Evolutionary conservation across 306 rosid genomes (phyloP), one percentile per base, ranked within the genome.

Genomic region (Sicyos baderoa): DNA sequence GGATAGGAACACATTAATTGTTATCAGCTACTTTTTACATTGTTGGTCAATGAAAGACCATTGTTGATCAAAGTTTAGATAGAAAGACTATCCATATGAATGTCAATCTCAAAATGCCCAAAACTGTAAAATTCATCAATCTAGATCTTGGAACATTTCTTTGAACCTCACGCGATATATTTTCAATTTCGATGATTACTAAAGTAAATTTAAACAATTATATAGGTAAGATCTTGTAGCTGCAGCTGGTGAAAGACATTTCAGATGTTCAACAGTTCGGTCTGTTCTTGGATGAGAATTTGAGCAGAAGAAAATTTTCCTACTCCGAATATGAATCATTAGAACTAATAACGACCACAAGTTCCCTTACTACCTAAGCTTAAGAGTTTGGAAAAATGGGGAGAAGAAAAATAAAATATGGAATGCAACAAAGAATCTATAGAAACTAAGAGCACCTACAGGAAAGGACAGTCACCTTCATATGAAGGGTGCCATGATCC

Each of bases 401-500:
- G 42, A 58, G 64, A 58, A 14, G 9, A 25, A 7, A 14, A 12
- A 58, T 58, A 42, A 29, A 27, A 58, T 15, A 1, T 2, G 35
- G 35, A 29, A 29, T 29, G 35, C 2, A 29, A 29, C 35, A 29
- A 29, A 2, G 35, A 29, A 29, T 29, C 2, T 29, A 29, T 4
- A 29, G 35, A 29, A 29, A 29, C 35, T 17, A 1, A 37, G 51
- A 63, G 10, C 22, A 16, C 60, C 25, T 52, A 40, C 15, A 72
- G 52, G 69, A 62, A 66, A 2, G 63, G 73, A 59, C 14, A 63
- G 85, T 83, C 84, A 87, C 98, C 85, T 92, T 89, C 67, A 92
- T 47, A 76, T 86, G 96, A 78, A 92, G 95, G 68, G 83, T 79
- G 78, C 95, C 96, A 48, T 80, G 55, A 75, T 81, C 80, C 18